phyloP scores from a whole-genome alignment of 2,329 filamentous ascomycete genomes.

The Fusarium mundagurra region DNA sequence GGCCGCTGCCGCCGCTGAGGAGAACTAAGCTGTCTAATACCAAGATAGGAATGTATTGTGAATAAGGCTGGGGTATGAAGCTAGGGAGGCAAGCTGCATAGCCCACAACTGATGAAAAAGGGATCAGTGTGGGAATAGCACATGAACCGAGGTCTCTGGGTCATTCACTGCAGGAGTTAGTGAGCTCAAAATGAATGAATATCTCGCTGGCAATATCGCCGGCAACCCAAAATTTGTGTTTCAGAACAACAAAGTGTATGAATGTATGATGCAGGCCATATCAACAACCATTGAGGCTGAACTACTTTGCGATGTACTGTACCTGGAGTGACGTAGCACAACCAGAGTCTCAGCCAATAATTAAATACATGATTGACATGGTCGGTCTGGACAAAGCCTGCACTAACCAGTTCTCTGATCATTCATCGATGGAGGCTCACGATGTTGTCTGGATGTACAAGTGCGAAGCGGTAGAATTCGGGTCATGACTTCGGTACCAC shows the following conservation, averaged over 20 bases:
- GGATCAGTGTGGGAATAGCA: constrained; percentile 35
- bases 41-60: constrained; percentile 31
- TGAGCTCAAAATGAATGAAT: constrained; percentile 46
- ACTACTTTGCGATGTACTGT: neutral
- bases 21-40: constrained; percentile 43
- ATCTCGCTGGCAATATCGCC: constrained; percentile 33
- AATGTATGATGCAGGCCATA: neutral
- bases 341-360: neutral
- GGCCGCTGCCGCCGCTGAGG: constrained; percentile 63
- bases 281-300: neutral
- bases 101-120: constrained; percentile 36
- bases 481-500: constrained; percentile 32
- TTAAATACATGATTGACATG: neutral
- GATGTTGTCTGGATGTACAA: constrained; percentile 20
- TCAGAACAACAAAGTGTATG: neutral
- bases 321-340: neutral
- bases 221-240: constrained; percentile 34
- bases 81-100: constrained; percentile 35
- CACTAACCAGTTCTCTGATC: neutral
- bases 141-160: constrained; percentile 42
- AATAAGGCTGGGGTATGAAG: constrained; percentile 31
- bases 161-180: constrained; percentile 43
- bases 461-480: constrained; percentile 25
- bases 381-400: neutral
- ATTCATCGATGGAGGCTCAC: neutral